A percentile compares a stretch with the other conserved stretches of the same genome.
Evolutionary conservation across 176 grass and related monocot genomes (phyloP).

Genomic region (Carex scoparia): DNA sequence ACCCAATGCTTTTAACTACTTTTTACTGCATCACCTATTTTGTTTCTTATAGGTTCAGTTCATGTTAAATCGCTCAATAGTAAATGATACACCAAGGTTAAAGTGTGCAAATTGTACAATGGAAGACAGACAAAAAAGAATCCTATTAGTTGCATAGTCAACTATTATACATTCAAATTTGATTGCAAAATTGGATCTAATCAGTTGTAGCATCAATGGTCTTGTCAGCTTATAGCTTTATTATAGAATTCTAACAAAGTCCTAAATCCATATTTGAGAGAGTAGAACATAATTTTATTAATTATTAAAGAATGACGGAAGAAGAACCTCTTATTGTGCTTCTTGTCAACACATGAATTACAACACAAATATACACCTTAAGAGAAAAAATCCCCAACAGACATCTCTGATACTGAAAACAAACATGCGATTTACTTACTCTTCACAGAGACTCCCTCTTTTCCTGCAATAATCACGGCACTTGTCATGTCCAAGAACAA

Average conservation of each 20-base stretch:
- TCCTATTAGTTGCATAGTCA: not conserved
- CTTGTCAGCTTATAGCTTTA: not conserved
- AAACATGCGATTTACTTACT: slow-evolving; percentile 48
- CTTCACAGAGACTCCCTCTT: slow-evolving; percentile 73
- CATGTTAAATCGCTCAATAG: not conserved
- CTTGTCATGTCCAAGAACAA: slow-evolving; percentile 92
- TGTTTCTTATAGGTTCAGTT: not conserved
- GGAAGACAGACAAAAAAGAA: not conserved
- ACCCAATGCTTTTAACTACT: not conserved
- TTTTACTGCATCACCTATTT: not conserved
- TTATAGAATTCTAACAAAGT: not conserved
- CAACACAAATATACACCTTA: slow-evolving; percentile 18
- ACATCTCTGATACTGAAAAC: slow-evolving; percentile 19
- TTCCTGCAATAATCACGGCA: slow-evolving; percentile 87
- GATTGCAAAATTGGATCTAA: not conserved
- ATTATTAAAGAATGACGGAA: slow-evolving; percentile 11
- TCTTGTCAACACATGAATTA: slow-evolving; percentile 3
- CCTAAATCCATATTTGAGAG: not conserved
- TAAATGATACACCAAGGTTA: not conserved
- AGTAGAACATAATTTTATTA: slow-evolving; percentile 11
- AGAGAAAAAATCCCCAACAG: not conserved
- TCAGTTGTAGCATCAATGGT: not conserved
- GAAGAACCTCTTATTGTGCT: slow-evolving; percentile 4
- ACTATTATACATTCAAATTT: not conserved
- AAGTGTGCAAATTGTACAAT: not conserved